Evolutionary conservation across 1,139 yeast genomes (phyloP).

Genomic region (Blastobotrys serpentis): DNA sequence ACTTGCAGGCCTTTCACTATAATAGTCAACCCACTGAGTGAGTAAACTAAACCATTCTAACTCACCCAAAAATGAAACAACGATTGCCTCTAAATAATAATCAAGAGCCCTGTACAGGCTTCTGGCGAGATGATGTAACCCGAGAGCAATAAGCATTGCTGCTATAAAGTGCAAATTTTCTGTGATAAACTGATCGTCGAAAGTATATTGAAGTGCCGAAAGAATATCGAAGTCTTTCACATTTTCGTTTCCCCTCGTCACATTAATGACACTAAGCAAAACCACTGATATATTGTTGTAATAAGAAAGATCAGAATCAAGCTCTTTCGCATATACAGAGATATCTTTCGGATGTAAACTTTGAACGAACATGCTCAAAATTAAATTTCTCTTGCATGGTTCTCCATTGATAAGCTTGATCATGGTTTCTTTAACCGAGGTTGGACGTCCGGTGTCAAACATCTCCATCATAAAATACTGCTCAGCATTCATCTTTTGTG

Average conservation of each 20-base stretch:
- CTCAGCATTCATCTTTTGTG: neutral
- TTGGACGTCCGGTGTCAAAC: neutral
- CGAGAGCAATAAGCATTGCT: slow-evolving; percentile 5
- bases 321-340: neutral
- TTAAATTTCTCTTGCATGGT: slow-evolving; percentile 4
- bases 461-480: slow-evolving; percentile 4
- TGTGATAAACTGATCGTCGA: slow-evolving; percentile 4
- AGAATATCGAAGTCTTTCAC: slow-evolving; percentile 1
- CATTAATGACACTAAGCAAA: neutral
- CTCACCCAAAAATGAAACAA: slow-evolving; percentile 14
- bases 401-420: neutral
- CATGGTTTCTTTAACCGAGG: neutral
- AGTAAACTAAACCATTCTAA: slow-evolving; percentile 13
- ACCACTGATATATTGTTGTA: slow-evolving; percentile 5
- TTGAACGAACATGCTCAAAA: slow-evolving; percentile 1
- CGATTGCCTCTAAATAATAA: slow-evolving; percentile 16
- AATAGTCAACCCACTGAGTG: slow-evolving; percentile 12
- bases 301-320: neutral
- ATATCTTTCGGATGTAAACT: slow-evolving; percentile 2
- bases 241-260: neutral
- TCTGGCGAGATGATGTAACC: slow-evolving; percentile 12
- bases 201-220: neutral
- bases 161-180: slow-evolving; percentile 1
- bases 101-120: slow-evolving; percentile 12
- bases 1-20: slow-evolving; percentile 7